Evolutionary conservation across 2,329 filamentous ascomycete species (phyloP), one percentile per base, ranked within the genome.

Genomic region (Microsporum ferrugineum): DNA sequence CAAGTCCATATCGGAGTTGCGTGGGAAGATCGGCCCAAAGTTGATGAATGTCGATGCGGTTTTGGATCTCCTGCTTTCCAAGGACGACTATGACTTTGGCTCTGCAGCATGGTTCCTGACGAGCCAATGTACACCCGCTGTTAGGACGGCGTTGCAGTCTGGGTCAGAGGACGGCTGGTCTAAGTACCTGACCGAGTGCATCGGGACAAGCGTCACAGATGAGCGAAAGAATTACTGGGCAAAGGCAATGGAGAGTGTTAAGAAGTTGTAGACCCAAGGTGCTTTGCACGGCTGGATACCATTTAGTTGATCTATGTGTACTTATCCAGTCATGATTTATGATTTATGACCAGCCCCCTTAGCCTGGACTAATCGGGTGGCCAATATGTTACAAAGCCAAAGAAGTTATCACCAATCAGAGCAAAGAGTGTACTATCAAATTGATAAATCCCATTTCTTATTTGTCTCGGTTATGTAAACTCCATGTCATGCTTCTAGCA

Each of bases 21-120:
- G 71, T 2, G 66, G 71, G 0, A 63, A 75, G 23, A 38, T 74
- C 3, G 55, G 68, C 1, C 61, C 65, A 61, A 70, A 74, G 65
- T 66, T 68, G 36, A 75, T 74, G 27, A 71, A 77, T 56, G 71
- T 75, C 0, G 76, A 74, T 12, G 73, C 66, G 1, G 67, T 85
- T 0, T 71, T 84, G 2, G 77, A 73, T 27, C 68, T 85, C 55
- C 76, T 86, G 17, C 74, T 80, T 43, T 68, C 69, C 0, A 65
- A 73, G 3, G 77, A 80, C 58, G 71, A 77, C 27, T 80, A 79
- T 62, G 78, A 79, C 58, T 87, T 85, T 68, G 84, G 76, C 0
- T 80, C 77, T 12, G 84, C 79, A 1, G 80, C 82, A 5, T 87
- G 85, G 85, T 87, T 82, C 67, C 68, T 85, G 57, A 78, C 70